Percentiles rank a stretch among this genome's conserved stretches.
These are phyloP conservation scores for Scheffersomyces coipomensis DNA, from an alignment of 805 yeast species.

Conservation along the genomic window DNA sequence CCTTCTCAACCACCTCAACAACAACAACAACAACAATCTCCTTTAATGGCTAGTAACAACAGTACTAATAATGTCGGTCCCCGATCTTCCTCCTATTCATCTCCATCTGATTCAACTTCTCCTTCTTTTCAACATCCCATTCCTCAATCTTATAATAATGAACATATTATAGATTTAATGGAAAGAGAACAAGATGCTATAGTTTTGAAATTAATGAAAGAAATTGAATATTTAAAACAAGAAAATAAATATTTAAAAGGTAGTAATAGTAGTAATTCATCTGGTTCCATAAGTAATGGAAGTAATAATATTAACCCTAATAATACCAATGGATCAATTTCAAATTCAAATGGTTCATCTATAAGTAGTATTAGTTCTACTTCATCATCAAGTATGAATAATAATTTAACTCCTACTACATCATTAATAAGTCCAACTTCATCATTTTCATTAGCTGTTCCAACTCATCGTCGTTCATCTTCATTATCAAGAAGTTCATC, in stretches of 20 bases:
- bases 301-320: too few relatives aligned
- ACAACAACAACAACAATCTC: background rate
- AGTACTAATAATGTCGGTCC: background rate
- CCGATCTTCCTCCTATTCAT: background rate
- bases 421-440: background rate
- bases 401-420: background rate
- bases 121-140: conserved; percentile 3
- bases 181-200: conserved; percentile 78
- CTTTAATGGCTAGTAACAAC: conserved; percentile 1
- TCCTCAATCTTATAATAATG: conserved; percentile 25
- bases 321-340: too few relatives aligned
- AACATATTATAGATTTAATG: conserved; percentile 56
- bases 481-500: conserved; percentile 3
- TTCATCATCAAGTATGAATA: background rate
- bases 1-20: background rate
- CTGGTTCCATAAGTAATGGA: too few relatives aligned
- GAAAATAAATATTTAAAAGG: conserved; percentile 46
- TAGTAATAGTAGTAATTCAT: background rate
- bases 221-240: conserved; percentile 51
- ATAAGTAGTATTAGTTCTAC: background rate
- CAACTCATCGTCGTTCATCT: conserved; percentile 4
- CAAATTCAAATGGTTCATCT: background rate
- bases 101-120: background rate
- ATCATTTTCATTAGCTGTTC: background rate
- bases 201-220: conserved; percentile 63